Evolutionary conservation across 768 basidiomycete species (phyloP).

Genomic region (Russula virescens): DNA sequence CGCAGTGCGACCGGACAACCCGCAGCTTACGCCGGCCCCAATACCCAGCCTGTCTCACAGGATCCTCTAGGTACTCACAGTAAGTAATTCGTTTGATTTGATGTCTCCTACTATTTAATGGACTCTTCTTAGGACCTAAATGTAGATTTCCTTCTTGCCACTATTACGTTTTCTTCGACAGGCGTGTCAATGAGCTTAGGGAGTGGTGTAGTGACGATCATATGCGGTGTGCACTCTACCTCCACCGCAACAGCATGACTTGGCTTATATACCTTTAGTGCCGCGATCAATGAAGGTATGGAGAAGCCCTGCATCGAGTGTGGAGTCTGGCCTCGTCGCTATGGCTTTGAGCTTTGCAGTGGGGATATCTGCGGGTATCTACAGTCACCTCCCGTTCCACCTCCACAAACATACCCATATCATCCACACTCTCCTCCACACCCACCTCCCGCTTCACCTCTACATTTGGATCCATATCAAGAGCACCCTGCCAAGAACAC

Average conservation of each 20-base stretch:
- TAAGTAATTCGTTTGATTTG: background rate
- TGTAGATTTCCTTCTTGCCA: background rate
- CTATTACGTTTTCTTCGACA: background rate
- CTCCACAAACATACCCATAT: too few species aligned
- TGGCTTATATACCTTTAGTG: background rate
- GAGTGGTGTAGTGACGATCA: constrained; percentile 12
- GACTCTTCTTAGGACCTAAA: background rate
- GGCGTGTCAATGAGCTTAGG: background rate
- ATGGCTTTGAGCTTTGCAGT: background rate
- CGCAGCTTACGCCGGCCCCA: background rate
- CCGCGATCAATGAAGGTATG: background rate
- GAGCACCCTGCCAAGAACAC: constrained; percentile 45
- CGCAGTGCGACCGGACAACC: background rate
- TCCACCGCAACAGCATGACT: background rate
- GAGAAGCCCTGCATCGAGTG: constrained; percentile 2
- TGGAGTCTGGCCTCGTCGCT: background rate
- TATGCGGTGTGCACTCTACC: background rate
- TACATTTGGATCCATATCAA: too few species aligned
- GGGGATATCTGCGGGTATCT: background rate
- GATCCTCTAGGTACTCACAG: background rate
- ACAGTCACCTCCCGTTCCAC: too few species aligned
- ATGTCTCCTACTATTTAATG: background rate
- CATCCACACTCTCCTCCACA: too few species aligned
- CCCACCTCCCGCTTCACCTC: too few species aligned
- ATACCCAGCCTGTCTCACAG: background rate